Base-by-base conservation (phyloP, 1,284 basidiomycete genomes). In the Cryptococcus jaspeensis region DNA sequence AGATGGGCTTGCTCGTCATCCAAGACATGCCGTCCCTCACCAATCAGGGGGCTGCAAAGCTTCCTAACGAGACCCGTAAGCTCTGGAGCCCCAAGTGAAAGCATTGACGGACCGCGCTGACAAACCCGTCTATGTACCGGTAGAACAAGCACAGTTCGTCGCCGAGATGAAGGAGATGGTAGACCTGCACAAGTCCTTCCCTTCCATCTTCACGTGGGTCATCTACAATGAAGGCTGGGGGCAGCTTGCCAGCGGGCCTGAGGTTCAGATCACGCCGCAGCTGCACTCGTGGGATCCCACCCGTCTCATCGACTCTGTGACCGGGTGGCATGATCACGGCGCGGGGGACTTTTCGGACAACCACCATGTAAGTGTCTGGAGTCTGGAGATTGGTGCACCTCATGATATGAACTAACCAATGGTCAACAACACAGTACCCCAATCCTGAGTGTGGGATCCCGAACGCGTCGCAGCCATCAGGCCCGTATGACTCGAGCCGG, bases 161-260 rank as follows among this genome's bases (percentile, higher is more conserved):
- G n/a, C 47, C 12, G 58, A 65, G 39, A 52, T 65, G 7, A 38
- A 50, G 20, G 53, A 62, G n/a, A 38, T 65, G 43, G 47, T 65
- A 47, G 43, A 65, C 8, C 47, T 55, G 5, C 63, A 65, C 40
- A 60, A 60, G 23, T 65, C 61, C 0, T 65, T 65, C 56, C 63
- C 63, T 8, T 60, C 55, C 47, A 65, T 65, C 32, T 60, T 46
- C 52, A 56, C 61, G 13, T 65, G 63, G 63, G 56, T 65, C 2
- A 59, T 65, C 25, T 62, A 56, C 58, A 65, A 65, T 35, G 63
- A 65, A 56, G 63, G 58, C 5, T 65, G 63, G 63, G 61, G 58
- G 22, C 63, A 65, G 41, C 61, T 53, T 2, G 38, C 41, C 20
- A 43, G 50, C 42, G 61, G 46, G 20, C 61, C 63, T 11, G 63